phyloP scores from a whole-genome alignment of 345 rosid species.

The Gossypium thurberi region DNA sequence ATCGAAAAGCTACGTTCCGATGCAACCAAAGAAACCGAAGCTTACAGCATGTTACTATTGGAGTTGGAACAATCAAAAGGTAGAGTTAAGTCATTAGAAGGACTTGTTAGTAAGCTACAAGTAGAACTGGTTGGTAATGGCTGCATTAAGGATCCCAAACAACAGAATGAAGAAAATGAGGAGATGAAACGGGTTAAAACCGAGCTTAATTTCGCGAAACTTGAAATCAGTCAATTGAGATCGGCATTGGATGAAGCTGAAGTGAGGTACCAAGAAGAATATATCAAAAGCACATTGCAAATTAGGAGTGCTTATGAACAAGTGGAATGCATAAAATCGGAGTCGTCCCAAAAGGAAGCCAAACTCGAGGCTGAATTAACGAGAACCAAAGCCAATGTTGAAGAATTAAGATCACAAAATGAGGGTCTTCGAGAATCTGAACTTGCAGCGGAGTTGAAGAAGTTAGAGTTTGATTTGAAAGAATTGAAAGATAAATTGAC shows the following conservation, averaged over 20 bases:
- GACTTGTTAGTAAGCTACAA: slow-evolving; percentile 52
- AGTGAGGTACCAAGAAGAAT: slow-evolving; percentile 81
- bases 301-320: slow-evolving; percentile 80
- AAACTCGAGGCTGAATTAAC: slow-evolving; percentile 49
- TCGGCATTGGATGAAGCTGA: slow-evolving; percentile 70
- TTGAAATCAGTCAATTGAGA: slow-evolving; percentile 58
- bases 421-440: slow-evolving; percentile 23
- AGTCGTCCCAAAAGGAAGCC: slow-evolving; percentile 46
- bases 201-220: slow-evolving; percentile 46
- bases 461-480: slow-evolving; percentile 42
- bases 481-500: slow-evolving; percentile 45
- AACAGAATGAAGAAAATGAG: slow-evolving; percentile 28
- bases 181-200: slow-evolving; percentile 36
- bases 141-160: slow-evolving; percentile 1
- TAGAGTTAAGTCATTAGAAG: slow-evolving; percentile 54
- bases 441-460: slow-evolving; percentile 38
- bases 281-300: slow-evolving; percentile 77
- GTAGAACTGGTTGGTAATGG: slow-evolving; percentile 18
- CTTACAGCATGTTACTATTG: slow-evolving; percentile 39
- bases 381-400: slow-evolving; percentile 34
- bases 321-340: slow-evolving; percentile 46
- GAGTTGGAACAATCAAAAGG: slow-evolving; percentile 72
- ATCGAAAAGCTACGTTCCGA: slow-evolving; percentile 58
- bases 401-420: slow-evolving; percentile 41
- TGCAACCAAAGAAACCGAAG: slow-evolving; percentile 52